Conservation (phyloP, 139 green algal genomes). For the Chlorella sp. region DNA sequence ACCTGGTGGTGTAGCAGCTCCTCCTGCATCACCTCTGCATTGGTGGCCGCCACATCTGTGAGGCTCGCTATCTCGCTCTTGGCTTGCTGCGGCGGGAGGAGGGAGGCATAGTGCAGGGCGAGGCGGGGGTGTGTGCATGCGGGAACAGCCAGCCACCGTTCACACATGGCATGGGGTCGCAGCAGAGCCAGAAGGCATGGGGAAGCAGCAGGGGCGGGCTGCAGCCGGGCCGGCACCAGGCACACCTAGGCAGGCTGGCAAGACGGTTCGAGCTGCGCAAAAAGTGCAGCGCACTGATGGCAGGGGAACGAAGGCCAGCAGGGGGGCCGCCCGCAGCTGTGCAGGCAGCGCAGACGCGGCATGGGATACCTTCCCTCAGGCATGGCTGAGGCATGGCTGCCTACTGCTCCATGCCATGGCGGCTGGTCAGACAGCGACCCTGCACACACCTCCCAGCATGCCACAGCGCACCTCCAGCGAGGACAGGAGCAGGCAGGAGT, state of each 20-base stretch:
- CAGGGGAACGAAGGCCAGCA: too few relatives aligned
- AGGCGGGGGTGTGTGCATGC: neutral
- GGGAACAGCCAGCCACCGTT: too few relatives aligned
- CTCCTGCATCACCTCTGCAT: conserved; percentile 20
- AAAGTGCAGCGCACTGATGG: too few relatives aligned
- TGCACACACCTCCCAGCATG: neutral
- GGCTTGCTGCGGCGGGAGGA: conserved; percentile 3
- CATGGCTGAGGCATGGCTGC: neutral
- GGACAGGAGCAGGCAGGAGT: conserved; percentile 5
- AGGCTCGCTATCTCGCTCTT: conserved; percentile 18
- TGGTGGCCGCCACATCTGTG: neutral
- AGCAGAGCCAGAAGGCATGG: too few relatives aligned
- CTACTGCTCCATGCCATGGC: neutral
- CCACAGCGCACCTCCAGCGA: neutral
- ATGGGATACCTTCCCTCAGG: too few relatives aligned
- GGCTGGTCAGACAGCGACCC: too few relatives aligned
- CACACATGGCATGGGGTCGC: too few relatives aligned
- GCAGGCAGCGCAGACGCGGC: neutral
- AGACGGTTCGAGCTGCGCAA: neutral
- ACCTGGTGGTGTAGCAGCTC: conserved; percentile 28
- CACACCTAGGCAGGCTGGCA: too few relatives aligned
- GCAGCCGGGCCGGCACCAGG: too few relatives aligned
- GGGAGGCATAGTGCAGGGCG: neutral
- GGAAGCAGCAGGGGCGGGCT: too few relatives aligned
- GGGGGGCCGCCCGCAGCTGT: too few relatives aligned